Evolutionary conservation across 2,329 filamentous ascomycete species (phyloP).

Genomic region (Arthroderma sp.): DNA sequence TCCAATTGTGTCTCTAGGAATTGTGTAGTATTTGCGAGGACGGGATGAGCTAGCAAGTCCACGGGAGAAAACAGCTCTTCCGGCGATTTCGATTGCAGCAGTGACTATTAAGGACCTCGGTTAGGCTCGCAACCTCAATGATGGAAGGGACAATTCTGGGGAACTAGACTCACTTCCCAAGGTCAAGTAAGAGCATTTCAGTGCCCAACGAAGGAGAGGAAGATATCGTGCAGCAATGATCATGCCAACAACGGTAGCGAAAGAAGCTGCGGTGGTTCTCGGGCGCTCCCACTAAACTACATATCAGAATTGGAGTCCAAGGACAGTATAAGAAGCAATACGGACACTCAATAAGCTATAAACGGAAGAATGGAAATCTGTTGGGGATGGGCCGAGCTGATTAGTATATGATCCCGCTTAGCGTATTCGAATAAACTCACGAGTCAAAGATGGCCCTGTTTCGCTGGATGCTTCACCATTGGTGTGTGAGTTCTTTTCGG

Average conservation of each 20-base stretch:
- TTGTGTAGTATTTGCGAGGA: slow-evolving; percentile 52
- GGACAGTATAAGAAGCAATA: slow-evolving; percentile 6
- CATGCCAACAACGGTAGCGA: slow-evolving; percentile 40
- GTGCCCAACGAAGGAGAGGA: slow-evolving; percentile 47
- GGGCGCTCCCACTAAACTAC: slow-evolving; percentile 48
- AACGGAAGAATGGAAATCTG: slow-evolving; percentile 53
- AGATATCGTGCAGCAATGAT: slow-evolving; percentile 53
- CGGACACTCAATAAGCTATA: slow-evolving; percentile 50
- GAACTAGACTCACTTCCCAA: slow-evolving; percentile 38
- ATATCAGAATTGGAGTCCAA: slow-evolving; percentile 1
- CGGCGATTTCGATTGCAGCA: slow-evolving; percentile 43
- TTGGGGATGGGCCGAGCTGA: no score
- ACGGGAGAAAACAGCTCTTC: slow-evolving; percentile 42
- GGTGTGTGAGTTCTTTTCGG: slow-evolving; percentile 20
- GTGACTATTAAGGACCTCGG: slow-evolving; percentile 30
- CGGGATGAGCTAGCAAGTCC: slow-evolving; percentile 49
- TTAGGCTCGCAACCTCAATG: no score
- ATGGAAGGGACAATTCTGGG: neutral
- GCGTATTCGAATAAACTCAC: slow-evolving; percentile 24
- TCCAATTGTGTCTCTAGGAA: slow-evolving; percentile 51
- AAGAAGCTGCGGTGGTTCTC: slow-evolving; percentile 49
- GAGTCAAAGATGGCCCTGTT: slow-evolving; percentile 44
- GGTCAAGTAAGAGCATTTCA: slow-evolving; percentile 46
- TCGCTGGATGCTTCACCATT: slow-evolving; percentile 33
- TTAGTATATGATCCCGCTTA: no score